Base-by-base conservation (phyloP, 345 rosid species). In the Gossypium herbaceum region DNA sequence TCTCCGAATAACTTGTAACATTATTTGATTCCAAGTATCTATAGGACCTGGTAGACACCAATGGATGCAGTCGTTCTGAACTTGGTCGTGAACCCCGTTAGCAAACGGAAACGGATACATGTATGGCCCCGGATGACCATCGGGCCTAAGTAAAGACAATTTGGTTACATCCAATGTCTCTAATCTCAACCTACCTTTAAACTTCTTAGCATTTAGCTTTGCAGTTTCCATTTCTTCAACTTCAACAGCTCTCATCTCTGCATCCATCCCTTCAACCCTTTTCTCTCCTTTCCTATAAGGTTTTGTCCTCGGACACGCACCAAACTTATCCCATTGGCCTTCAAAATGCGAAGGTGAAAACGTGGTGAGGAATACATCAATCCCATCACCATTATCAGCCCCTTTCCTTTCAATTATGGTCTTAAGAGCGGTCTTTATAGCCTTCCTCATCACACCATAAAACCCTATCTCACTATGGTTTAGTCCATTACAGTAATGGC, bases 1-100 rank as follows among this genome's bases (percentile, higher is more conserved):
- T 77, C 87, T 88, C 80, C 84, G 86, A 29, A 92, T 72, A 77
- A 88, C 77, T 74, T 87, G 85, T 8, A 92, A 70, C 72, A 94
- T 76, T 71, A 94, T 91, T 83, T 89, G 88, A 78, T 93, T 95
- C 99, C 99, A 95, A 24, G 97, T 88, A 80, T 95, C 99, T 1
- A 95, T 76, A 11, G 99, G 93, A 63, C 99, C 99, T n/a, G 99
- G 99, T 66, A 95, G 75, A 79, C 99, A 95, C 99, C 98, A 95
- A 73, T 93, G 99, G 6, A 95, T 87, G 75, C 99, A 95, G 75
- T 95, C 99, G 68, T 95, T 95, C 47, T 88, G 98, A 17, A 93
- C 94, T 34, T 77, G 88, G 73, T 93, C 92, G 50, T 78, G 81
- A 13, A 87, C 82, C 19, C 97, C 99, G 55, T 89, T 82, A 9